A percentile compares a stretch with the other conserved stretches of the same genome.
Conservation (phyloP, 2,329 filamentous ascomycete genomes). For the Aureobasidium sp. region DNA sequence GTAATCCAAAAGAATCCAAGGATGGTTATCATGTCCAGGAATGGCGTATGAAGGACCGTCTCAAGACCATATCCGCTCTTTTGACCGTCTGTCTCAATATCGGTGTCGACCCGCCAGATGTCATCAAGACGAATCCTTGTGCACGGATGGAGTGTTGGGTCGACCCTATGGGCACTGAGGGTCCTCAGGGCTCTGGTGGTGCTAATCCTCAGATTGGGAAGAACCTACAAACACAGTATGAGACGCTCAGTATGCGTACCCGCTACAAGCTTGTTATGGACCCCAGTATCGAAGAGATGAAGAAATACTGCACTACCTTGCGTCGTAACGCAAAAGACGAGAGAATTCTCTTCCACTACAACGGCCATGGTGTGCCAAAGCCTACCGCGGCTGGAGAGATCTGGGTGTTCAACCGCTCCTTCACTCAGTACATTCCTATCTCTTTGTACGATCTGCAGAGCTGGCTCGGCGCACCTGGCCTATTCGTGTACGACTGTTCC, state of each 20-base stretch:
- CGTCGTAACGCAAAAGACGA: constrained; percentile 92
- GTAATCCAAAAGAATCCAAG: constrained; percentile 58
- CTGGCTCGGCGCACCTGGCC: constrained; percentile 89
- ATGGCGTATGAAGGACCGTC: constrained; percentile 92
- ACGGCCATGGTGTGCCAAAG: constrained; percentile 93
- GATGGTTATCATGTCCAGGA: constrained; percentile 55
- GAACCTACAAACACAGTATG: constrained; percentile 90
- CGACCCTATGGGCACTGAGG: constrained; percentile 73
- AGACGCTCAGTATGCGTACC: constrained; percentile 89
- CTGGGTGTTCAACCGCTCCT: constrained; percentile 99
- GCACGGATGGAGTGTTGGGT: constrained; percentile 96
- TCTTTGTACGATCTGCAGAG: constrained; percentile 91
- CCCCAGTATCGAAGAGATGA: constrained; percentile 93
- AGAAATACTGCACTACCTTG: constrained; percentile 88
- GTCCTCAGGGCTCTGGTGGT: constrained; percentile 44
- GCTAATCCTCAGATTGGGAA: constrained; percentile 83
- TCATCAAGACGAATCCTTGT: constrained; percentile 88
- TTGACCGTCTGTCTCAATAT: constrained; percentile 94
- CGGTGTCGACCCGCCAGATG: constrained; percentile 92
- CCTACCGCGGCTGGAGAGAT: constrained; percentile 94
- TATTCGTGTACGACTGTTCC: constrained; percentile 97
- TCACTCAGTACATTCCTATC: constrained; percentile 97
- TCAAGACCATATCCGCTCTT: constrained; percentile 94
- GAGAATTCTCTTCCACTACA: constrained; percentile 95
- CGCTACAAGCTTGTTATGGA: constrained; percentile 96